phyloP scores from a whole-genome alignment of 192 early-diverging fungal species.

The Coemansia sp. region DNA sequence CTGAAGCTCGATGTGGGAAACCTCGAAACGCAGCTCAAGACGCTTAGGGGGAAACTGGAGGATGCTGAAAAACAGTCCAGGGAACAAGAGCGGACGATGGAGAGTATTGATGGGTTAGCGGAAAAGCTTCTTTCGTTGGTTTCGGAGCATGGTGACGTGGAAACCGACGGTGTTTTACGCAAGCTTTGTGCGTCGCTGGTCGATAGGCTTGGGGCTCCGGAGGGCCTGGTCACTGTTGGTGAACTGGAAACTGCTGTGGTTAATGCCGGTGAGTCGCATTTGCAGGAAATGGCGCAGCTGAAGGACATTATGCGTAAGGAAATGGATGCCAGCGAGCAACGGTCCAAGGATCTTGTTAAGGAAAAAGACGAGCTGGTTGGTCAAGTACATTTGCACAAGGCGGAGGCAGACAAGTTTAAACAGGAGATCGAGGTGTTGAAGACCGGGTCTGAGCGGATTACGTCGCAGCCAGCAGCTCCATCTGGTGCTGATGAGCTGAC shows the following conservation, averaged over 20 bases:
- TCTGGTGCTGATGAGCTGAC: conserved; percentile 7
- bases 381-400: conserved; percentile 3
- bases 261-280: conserved; percentile 11
- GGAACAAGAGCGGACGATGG: neutral
- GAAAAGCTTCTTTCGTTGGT: conserved; percentile 2
- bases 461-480: neutral
- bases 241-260: conserved; percentile 21
- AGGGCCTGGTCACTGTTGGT: conserved; percentile 20
- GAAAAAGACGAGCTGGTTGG: conserved; percentile 11
- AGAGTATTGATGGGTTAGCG: conserved; percentile 5
- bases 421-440: neutral
- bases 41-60: conserved; percentile 3
- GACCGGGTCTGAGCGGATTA: neutral
- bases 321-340: conserved; percentile 18
- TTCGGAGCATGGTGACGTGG: neutral
- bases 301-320: conserved; percentile 38
- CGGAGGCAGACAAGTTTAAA: neutral
- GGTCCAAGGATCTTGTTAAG: conserved; percentile 1
- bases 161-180: neutral
- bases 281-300: conserved; percentile 23
- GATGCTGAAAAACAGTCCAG: neutral
- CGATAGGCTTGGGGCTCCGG: conserved; percentile 23
- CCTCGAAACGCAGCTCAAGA: conserved; percentile 9
- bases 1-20: conserved; percentile 31
- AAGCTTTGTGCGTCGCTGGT: conserved; percentile 12